Base-by-base conservation (phyloP, 2,329 filamentous ascomycete genomes). In the Tolypocladium paradoxum region DNA sequence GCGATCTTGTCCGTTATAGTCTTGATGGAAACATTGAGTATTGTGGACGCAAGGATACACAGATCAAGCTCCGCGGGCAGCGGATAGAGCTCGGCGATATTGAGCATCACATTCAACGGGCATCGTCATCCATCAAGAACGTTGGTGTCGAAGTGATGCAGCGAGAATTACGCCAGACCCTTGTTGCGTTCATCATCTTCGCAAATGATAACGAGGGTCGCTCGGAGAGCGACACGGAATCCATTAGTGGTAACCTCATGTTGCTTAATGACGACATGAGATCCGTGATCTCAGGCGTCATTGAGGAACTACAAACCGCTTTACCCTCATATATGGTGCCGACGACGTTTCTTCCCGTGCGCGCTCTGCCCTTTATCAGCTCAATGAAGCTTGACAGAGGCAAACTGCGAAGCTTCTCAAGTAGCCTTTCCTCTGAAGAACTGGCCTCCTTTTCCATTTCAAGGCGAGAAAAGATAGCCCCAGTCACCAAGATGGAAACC, bases 31-130 rank as follows among this genome's bases (percentile, higher is more conserved):
- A 1, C 14, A 22, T 50, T 8, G 33, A 38, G n/a, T 50, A 50
- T n/a, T 11, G 11, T 27, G 48, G 48, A 8, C 48, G 48, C 3
- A 38, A 29, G 18, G 48, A 50, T 18, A 40, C 34, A 7, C 48
- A 50, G 18, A 49, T 58, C 51, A 60, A 60, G 37, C 48, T 57
- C 22, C 55, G 54, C 3, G 57, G 57, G 8, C 56, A 57, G 38
- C 53, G 60, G n/a, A 47, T 61, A 12, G 60, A 63, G 52, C 54
- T 57, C 1, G 58, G 49, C 12, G 61, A 63, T 31, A 52, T 63
- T 22, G 57, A 62, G 51, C 43, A 55, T 16, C 49, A 53, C 2
- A 14, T 52, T n/a, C 18, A 47, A 5, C 11, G 18, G 8, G 20
- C 7, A n/a, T 7, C 11, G 6, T 3, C 46, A 50, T 33, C 34